Evolutionary conservation across 148 eudicot genomes (phyloP).

Genomic region (Diospyros kaki): DNA sequence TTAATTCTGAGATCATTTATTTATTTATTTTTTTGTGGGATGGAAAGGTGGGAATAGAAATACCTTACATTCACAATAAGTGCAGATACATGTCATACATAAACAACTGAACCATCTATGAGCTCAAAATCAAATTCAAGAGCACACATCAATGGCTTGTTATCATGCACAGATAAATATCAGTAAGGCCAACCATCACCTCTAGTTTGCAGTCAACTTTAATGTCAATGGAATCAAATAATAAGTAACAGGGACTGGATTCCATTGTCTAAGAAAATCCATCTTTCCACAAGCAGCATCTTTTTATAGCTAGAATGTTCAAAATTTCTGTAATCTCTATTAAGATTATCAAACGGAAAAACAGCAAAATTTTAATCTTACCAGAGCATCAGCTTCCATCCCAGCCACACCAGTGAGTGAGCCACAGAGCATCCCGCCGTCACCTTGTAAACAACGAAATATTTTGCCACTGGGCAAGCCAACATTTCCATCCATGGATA

Average conservation of each 20-base stretch:
- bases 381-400: constrained; percentile 75
- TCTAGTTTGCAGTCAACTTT: background rate
- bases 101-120: background rate
- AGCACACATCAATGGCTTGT: background rate
- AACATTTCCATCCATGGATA: constrained; percentile 46
- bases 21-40: too few relatives aligned
- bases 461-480: constrained; percentile 46
- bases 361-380: constrained; percentile 26
- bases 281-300: background rate
- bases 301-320: background rate
- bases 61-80: background rate
- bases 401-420: constrained; percentile 64
- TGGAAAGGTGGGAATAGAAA: background rate
- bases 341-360: too few relatives aligned
- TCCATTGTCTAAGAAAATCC: background rate
- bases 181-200: background rate
- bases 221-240: background rate
- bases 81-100: background rate
- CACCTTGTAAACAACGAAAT: constrained; percentile 64
- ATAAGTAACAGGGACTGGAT: background rate
- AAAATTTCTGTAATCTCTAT: background rate
- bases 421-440: constrained; percentile 76
- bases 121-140: background rate
- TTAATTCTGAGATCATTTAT: background rate
- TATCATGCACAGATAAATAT: background rate